These are phyloP conservation scores for Tricholoma saponaceum DNA, from an alignment of 768 basidiomycete genomes.

Conservation along the genomic window DNA sequence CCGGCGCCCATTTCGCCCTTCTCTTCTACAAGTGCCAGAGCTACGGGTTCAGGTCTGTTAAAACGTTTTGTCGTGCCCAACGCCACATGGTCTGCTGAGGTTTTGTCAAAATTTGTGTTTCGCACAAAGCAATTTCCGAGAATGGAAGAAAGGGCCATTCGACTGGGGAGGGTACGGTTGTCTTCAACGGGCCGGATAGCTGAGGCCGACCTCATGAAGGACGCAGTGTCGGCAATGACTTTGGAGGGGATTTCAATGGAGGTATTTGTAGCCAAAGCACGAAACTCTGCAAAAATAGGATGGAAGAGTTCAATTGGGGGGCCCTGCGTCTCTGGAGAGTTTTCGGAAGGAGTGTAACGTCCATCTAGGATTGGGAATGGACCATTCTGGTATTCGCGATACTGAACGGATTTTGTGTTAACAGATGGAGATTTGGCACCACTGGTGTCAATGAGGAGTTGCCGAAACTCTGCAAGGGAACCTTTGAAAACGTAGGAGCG, in stretches of 20 bases:
- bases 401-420: conserved; percentile 1
- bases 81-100: conserved; percentile 1
- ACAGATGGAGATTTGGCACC: background rate
- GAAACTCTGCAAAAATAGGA: conserved; percentile 2
- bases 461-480: conserved; percentile 3
- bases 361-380: conserved; percentile 5
- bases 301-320: conserved; percentile 5
- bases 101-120: conserved; percentile 6
- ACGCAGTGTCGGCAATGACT: conserved; percentile 12
- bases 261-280: background rate
- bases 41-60: background rate
- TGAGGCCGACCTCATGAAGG: conserved; percentile 15
- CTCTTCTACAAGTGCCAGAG: conserved; percentile 4
- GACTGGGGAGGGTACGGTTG: conserved; percentile 5
- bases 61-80: background rate
- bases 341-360: background rate
- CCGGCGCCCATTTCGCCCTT: conserved; percentile 13
- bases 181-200: conserved; percentile 15
- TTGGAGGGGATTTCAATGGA: conserved; percentile 9
- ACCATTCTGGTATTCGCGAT: background rate
- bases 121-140: conserved; percentile 3
- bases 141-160: background rate
- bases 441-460: conserved; percentile 1
- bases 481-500: background rate
- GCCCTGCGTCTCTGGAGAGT: background rate